A percentile compares a stretch with the other conserved stretches of the same genome.
Evolutionary conservation across 345 rosid genomes (phyloP).

Genomic region (Tarenaya hassleriana): DNA sequence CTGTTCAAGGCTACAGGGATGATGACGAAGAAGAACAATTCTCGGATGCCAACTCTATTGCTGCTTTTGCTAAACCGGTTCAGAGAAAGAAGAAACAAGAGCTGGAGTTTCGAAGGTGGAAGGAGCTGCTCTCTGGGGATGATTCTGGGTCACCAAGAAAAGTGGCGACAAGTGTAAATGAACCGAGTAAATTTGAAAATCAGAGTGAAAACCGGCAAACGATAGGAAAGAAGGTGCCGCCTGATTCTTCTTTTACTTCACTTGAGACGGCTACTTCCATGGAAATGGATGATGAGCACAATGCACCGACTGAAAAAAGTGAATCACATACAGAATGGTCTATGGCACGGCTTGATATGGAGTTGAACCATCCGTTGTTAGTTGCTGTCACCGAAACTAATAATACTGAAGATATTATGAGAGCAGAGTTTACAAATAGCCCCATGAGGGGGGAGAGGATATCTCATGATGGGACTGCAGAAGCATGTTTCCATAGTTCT

Average conservation of each 20-base stretch:
- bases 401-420: slow-evolving; percentile 6
- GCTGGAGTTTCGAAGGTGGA: slow-evolving; percentile 50
- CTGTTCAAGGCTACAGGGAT: slow-evolving; percentile 18
- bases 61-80: slow-evolving; percentile 63
- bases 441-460: slow-evolving; percentile 15
- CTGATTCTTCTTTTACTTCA: slow-evolving; percentile 16
- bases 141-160: slow-evolving; percentile 16
- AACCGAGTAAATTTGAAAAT: slow-evolving; percentile 20
- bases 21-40: slow-evolving; percentile 37
- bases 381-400: slow-evolving; percentile 13
- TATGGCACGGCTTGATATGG: slow-evolving; percentile 21
- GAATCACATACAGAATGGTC: slow-evolving; percentile 14
- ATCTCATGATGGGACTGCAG: slow-evolving; percentile 17
- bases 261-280: slow-evolving; percentile 17
- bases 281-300: slow-evolving; percentile 30
- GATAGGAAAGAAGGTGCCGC: slow-evolving; percentile 3
- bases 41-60: slow-evolving; percentile 28
- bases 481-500: slow-evolving; percentile 10
- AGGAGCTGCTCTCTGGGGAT: slow-evolving; percentile 33
- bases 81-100: slow-evolving; percentile 58
- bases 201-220: slow-evolving; percentile 14
- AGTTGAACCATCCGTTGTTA: slow-evolving; percentile 20
- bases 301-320: slow-evolving; percentile 8
- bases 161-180: slow-evolving; percentile 8
- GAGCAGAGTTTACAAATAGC: slow-evolving; percentile 8